Conservation (phyloP, 805 yeast genomes). For the Saccharomyces jurei region DNA sequence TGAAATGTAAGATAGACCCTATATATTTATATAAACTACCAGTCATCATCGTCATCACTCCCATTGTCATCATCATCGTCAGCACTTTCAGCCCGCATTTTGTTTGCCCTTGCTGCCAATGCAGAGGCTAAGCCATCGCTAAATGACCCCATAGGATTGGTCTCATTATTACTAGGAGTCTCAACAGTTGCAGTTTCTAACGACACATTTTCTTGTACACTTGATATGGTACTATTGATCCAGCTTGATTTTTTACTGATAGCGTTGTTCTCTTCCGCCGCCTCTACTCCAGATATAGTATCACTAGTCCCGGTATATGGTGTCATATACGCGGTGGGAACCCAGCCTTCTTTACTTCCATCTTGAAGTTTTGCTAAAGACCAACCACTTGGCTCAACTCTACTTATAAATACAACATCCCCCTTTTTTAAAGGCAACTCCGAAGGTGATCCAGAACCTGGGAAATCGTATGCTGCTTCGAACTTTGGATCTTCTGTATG, state of each 20-base stretch:
- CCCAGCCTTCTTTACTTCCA: constrained; percentile 87
- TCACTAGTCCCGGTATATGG: constrained; percentile 37
- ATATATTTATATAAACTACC: constrained; percentile 3
- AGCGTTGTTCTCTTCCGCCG: constrained; percentile 25
- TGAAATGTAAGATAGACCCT: not conserved
- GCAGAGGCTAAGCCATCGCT: constrained; percentile 91
- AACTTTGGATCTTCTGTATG: constrained; percentile 67
- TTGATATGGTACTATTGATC: constrained; percentile 5
- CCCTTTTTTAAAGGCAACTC: constrained; percentile 73
- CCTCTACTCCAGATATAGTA: constrained; percentile 32
- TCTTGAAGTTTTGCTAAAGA: constrained; percentile 75
- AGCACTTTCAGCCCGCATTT: constrained; percentile 50
- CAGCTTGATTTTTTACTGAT: not conserved
- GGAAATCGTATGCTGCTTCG: constrained; percentile 81
- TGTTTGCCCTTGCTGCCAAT: constrained; percentile 67
- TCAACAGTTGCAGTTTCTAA: constrained; percentile 15
- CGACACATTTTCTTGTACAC: constrained; percentile 1
- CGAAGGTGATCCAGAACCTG: constrained; percentile 76
- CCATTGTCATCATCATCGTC: constrained; percentile 65
- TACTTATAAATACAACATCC: constrained; percentile 62
- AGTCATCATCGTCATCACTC: constrained; percentile 36
- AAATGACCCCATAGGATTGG: constrained; percentile 22
- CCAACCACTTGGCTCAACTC: constrained; percentile 85
- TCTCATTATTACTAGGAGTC: not conserved
- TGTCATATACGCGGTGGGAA: constrained; percentile 84